Evolutionary conservation across 768 basidiomycete species (phyloP).

Genomic region (Cystofilobasidium bisporidii): DNA sequence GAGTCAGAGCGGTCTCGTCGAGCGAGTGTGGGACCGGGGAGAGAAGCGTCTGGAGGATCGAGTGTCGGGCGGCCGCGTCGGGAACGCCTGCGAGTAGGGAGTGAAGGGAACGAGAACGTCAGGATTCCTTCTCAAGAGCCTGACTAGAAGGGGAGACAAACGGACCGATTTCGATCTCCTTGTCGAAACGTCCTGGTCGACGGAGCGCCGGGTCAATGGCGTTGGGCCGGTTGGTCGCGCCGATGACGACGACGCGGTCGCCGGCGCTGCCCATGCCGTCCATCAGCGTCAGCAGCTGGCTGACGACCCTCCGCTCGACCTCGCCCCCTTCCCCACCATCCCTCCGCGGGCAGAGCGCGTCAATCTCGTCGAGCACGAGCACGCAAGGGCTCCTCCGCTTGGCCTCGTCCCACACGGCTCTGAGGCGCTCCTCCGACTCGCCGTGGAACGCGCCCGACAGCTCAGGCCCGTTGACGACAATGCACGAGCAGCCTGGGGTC

Average conservation of each 20-base stretch:
- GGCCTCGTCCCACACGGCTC: conserved; percentile 82
- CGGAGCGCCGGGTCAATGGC: conserved; percentile 88
- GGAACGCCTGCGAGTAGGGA: no score
- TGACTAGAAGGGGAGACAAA: no score
- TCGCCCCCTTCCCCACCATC: conserved; percentile 80
- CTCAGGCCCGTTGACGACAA: conserved; percentile 91
- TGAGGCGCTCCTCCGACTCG: conserved; percentile 83
- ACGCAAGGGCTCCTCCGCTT: conserved; percentile 75
- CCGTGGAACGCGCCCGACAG: conserved; percentile 93
- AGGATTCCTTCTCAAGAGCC: no score
- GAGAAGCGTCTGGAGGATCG: conserved; percentile 79
- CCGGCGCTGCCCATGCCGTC: conserved; percentile 65
- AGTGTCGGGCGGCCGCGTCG: conserved; percentile 68
- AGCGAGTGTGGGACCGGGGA: conserved; percentile 69
- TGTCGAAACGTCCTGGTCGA: conserved; percentile 81
- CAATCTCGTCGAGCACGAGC: conserved; percentile 89
- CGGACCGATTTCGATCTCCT: conserved; percentile 95
- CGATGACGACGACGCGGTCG: conserved; percentile 80
- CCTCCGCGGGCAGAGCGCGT: conserved; percentile 80
- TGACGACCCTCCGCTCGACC: conserved; percentile 91
- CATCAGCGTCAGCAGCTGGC: conserved; percentile 84
- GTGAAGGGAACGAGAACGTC: no score
- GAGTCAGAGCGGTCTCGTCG: conserved; percentile 50
- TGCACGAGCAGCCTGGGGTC: conserved; percentile 64
- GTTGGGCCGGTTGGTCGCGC: conserved; percentile 90